Conservation (phyloP, 148 eudicot genomes). For the Silene latifolia region DNA sequence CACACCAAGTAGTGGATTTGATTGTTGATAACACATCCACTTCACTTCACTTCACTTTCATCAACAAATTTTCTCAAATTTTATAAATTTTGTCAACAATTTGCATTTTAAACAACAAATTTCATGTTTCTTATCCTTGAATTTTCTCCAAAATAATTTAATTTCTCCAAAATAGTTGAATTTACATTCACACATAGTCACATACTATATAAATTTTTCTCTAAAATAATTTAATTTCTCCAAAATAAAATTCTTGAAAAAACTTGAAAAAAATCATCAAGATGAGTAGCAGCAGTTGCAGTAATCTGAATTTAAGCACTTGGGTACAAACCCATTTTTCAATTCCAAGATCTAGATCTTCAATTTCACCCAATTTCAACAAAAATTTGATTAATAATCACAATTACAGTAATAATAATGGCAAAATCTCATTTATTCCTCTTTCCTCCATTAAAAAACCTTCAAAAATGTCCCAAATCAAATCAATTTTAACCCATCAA, state of each 20-base stretch:
- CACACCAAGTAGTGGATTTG: neutral
- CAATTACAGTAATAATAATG: neutral
- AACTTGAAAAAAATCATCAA: no score
- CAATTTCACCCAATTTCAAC: constrained; percentile 11
- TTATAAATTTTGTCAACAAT: no score
- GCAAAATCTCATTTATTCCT: constrained; percentile 3
- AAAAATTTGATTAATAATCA: neutral
- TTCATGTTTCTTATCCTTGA: no score
- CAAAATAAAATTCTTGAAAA: no score
- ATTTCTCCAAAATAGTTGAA: no score
- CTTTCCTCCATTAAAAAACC: neutral
- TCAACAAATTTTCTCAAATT: no score
- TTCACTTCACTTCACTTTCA: neutral
- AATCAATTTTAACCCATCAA: constrained; percentile 38
- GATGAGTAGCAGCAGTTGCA: constrained; percentile 20
- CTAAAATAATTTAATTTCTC: no score
- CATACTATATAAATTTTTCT: no score
- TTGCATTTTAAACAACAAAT: no score
- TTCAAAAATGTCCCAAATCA: constrained; percentile 25
- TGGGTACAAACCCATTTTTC: constrained; percentile 26
- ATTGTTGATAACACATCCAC: neutral
- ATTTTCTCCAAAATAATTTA: no score
- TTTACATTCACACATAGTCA: no score
- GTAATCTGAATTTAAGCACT: constrained; percentile 15
- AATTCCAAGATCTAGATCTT: constrained; percentile 25